Evolutionary conservation across 1,284 basidiomycete species (phyloP).

Genomic region (Microbotryum intermedium): DNA sequence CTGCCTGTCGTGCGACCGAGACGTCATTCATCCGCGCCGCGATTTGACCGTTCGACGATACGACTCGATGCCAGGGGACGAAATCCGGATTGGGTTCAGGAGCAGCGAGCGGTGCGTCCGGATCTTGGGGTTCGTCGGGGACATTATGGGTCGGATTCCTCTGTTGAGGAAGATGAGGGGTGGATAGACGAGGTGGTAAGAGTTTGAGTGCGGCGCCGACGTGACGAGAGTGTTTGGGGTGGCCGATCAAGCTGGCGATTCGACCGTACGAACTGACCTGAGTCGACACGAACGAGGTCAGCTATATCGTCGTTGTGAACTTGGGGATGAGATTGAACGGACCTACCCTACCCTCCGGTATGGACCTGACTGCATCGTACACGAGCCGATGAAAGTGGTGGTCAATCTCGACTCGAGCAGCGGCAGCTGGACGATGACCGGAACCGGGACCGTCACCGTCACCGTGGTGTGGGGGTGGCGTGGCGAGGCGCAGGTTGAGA

Average conservation of each 20-base stretch:
- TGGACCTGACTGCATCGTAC: too few relatives aligned
- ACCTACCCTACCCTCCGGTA: too few relatives aligned
- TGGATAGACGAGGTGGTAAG: slow-evolving; percentile 14
- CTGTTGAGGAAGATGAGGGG: slow-evolving; percentile 10
- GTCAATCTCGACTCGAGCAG: too few relatives aligned
- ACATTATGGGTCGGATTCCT: not conserved
- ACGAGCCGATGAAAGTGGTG: too few relatives aligned
- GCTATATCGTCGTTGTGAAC: too few relatives aligned
- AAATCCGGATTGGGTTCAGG: slow-evolving; percentile 20
- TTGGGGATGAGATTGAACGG: too few relatives aligned
- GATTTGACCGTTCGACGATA: slow-evolving; percentile 24
- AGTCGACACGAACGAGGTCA: too few relatives aligned
- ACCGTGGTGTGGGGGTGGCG: too few relatives aligned
- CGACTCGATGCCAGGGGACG: slow-evolving; percentile 31
- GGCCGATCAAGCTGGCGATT: slow-evolving; percentile 25
- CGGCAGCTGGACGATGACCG: too few relatives aligned
- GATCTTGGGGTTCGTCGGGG: not conserved
- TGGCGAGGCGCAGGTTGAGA: too few relatives aligned
- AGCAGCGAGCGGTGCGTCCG: not conserved
- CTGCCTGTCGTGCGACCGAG: slow-evolving; percentile 18
- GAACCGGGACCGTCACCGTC: too few relatives aligned
- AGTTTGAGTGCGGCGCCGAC: slow-evolving; percentile 34
- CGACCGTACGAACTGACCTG: slow-evolving; percentile 29
- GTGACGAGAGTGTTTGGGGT: slow-evolving; percentile 29
- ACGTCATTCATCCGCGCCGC: slow-evolving; percentile 19